Base-by-base conservation (phyloP, 192 early-diverging fungal species). In the Coemansia sp. region DNA sequence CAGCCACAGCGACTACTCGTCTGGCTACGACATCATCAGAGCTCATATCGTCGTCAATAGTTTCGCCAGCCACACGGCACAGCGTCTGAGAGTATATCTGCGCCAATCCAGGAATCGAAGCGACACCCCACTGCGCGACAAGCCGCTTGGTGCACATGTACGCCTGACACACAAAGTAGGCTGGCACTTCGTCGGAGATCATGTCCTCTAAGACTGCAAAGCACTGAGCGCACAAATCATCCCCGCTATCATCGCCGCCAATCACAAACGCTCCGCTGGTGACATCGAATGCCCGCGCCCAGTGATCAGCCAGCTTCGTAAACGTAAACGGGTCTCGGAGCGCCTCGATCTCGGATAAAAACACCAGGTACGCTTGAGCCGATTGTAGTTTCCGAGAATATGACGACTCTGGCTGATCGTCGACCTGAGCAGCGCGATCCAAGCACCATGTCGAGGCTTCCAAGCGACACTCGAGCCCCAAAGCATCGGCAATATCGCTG, bases 291-390 rank as follows among this genome's bases (percentile, higher is more conserved):
- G 27, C 25, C 4, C 24, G 6, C 2, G 58, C 70, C 69, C 75
- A 71, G 1, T 24, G 22, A 6, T 39, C 35, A 6, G 76, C 43
- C 42, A 78, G n/a, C 20, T 38, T 31, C 12, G 58, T 63, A 57
- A 73, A 73, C 17, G 65, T 65, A 37, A 73, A 78, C 14, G 76
- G 76, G 47, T 78, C 76, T 12, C 66, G 67, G 25, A 73, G 42
- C 22, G 35, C 11, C 1, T 47, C 39, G 40, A 78, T 39, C 0
- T 49, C 42, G 1, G 4, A 35, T 7, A 64, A 19, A 37, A 64
- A 78, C 38, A 41, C 58, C 27, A 72, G 42, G 51, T 57, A 78
- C 35, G 42, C 45, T 6, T 42, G 47, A 14, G 69, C 65, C 3
- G 25, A 11, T 31, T n/a, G 15, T 29, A 58, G 12, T 10, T 58